These are phyloP conservation scores for Polygonum maritimum DNA, from an alignment of 148 eudicot species.

Conservation along the genomic window DNA sequence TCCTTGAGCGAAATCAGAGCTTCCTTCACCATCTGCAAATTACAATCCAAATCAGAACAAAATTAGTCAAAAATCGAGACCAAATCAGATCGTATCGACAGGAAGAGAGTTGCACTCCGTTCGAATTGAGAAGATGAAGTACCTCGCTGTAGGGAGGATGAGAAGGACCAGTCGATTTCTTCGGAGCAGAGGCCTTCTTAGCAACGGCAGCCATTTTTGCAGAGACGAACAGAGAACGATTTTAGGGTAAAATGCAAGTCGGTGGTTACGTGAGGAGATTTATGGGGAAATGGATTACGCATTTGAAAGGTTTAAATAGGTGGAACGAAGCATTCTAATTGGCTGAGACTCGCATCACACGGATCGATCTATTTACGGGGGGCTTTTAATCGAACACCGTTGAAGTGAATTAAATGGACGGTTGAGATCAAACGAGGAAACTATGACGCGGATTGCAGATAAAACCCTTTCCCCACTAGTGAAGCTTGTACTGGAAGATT, in stretches of 20 bases:
- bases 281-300: background rate
- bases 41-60: background rate
- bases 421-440: background rate
- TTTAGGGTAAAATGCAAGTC: background rate
- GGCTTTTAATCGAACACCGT: background rate
- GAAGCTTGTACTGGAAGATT: background rate
- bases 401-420: background rate
- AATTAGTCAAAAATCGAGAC: background rate
- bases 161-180: slow-evolving; percentile 22
- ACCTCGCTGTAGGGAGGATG: slow-evolving; percentile 43
- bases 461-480: background rate
- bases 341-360: background rate
- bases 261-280: background rate
- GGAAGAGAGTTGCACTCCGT: too few species aligned
- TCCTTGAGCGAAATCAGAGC: slow-evolving; percentile 68
- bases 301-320: slow-evolving; percentile 14
- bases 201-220: slow-evolving; percentile 22
- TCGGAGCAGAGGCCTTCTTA: slow-evolving; percentile 26
- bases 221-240: background rate
- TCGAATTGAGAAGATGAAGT: background rate
- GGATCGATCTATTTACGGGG: background rate
- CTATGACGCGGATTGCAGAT: background rate
- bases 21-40: slow-evolving; percentile 54
- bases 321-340: slow-evolving; percentile 3
- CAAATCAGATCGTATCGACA: background rate